phyloP scores from a whole-genome alignment of 2,329 filamentous ascomycete species.

The Aspergillus arachidicola region DNA sequence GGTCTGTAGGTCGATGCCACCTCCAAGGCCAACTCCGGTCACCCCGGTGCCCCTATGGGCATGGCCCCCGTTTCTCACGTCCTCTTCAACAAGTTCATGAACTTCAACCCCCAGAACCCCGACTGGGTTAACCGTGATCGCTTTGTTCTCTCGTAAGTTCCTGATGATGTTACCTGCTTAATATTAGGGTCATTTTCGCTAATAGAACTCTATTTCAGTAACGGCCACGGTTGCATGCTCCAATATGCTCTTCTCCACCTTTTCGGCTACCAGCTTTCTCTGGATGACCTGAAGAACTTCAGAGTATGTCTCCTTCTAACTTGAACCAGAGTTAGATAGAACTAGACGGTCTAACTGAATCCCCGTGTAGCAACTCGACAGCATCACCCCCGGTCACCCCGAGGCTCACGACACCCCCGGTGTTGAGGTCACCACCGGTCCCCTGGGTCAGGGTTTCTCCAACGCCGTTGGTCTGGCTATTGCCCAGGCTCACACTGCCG shows the following conservation, averaged over 20 bases:
- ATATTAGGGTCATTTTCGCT: neutral
- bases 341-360: conserved; percentile 10
- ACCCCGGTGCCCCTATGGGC: conserved; percentile 97
- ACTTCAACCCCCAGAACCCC: conserved; percentile 99
- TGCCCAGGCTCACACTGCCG: conserved; percentile 88
- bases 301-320: conserved; percentile 65
- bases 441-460: conserved; percentile 94
- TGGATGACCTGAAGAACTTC: conserved; percentile 96
- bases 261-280: conserved; percentile 81
- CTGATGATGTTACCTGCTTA: neutral
- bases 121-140: conserved; percentile 96
- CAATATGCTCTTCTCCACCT: conserved; percentile 98
- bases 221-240: conserved; percentile 99
- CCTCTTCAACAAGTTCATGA: conserved; percentile 99
- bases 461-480: conserved; percentile 98
- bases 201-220: conserved; percentile 58
- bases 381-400: conserved; percentile 93
- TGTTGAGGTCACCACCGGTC: conserved; percentile 96
- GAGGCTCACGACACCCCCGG: conserved; percentile 96
- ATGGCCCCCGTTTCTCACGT: conserved; percentile 96
- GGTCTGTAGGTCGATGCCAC: conserved; percentile 87
- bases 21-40: conserved; percentile 91
- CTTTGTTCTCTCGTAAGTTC: conserved; percentile 93
- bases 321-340: neutral
- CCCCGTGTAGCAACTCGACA: conserved; percentile 62